phyloP scores from a whole-genome alignment of 257 asterid species.

The Solanum paucissectum region DNA sequence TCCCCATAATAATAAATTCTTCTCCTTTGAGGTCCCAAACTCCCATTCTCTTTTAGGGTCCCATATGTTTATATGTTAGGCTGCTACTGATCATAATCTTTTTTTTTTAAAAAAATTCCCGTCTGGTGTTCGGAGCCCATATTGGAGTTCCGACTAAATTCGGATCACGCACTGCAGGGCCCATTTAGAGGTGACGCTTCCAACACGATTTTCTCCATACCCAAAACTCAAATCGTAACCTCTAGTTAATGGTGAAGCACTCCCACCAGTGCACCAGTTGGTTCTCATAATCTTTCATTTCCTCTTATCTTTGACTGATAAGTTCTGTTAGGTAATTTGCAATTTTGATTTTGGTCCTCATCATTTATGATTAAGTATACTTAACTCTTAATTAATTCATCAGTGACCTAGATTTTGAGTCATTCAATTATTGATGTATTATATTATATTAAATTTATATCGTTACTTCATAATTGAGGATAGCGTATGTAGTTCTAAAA shows the following conservation, averaged over 20 bases:
- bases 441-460: neutral
- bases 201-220: fast-evolving
- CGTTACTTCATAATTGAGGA: neutral
- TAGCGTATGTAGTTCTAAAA: neutral
- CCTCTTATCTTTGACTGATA: neutral
- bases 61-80: neutral
- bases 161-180: neutral
- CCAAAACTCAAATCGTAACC: fast-evolving
- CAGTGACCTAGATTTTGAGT: neutral
- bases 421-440: neutral
- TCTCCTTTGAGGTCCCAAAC: neutral
- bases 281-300: neutral
- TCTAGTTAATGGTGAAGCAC: neutral
- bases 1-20: conserved; percentile 1
- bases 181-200: no score
- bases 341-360: neutral
- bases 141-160: neutral
- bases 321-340: neutral
- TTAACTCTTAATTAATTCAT: neutral
- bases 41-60: neutral
- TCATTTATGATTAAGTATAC: neutral
- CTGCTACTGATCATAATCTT: neutral
- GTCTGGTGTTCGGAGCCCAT: fast-evolving
- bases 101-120: no score
- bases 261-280: neutral